Base-by-base conservation (phyloP, 345 rosid genomes). In the Erucastrum elatum region DNA sequence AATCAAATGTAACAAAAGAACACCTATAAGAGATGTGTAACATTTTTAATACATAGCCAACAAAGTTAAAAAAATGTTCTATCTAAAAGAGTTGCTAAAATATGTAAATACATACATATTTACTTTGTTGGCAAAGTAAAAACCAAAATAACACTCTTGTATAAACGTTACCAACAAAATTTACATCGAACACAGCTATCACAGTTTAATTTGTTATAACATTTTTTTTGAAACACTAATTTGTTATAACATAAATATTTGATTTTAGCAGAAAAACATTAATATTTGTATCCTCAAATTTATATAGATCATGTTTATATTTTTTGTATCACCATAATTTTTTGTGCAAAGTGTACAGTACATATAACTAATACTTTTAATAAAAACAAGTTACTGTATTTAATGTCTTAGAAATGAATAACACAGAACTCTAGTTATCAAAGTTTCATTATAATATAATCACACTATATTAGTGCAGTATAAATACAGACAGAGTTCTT, bases 1-100 rank as follows among this genome's bases (percentile, higher is more conserved):
- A 70, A 49, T 53, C 30, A 25, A 66, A 30, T 60, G 26, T 68
- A 41, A 68, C 41, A 39, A 58, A 75, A 26, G 30, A 37, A 15
- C 58, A n/a, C 64, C 33, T 67, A 26, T 67, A 26, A 41, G 46
- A 39, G 46, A 17, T 55, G 25, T 55, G 17, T 17, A 55, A 17
- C 60, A 17, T 55, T 21, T 55, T 53, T 55, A 16, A 8, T 56
- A 17, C 12, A 56, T 56, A 29, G 61, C 29, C 29, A 56, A 56
- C 27, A 21, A 17, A 56, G 61, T 56, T 8, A 4, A 16, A 55
- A 55, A 55, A 17, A 2, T 56, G 29, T 17, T 56, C 8, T 21
- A 21, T 21, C 62, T 56, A 13, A 56, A 53, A 56, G 30, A 56
- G 4, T 56, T 8, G 4, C 21, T 56, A 56, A 21, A 56, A 8